Percentiles rank a stretch among this genome's conserved stretches.
These are phyloP conservation scores for Phytophthora meadii DNA, from an alignment of 352 stramenopile genomes.

Conservation along the genomic window DNA sequence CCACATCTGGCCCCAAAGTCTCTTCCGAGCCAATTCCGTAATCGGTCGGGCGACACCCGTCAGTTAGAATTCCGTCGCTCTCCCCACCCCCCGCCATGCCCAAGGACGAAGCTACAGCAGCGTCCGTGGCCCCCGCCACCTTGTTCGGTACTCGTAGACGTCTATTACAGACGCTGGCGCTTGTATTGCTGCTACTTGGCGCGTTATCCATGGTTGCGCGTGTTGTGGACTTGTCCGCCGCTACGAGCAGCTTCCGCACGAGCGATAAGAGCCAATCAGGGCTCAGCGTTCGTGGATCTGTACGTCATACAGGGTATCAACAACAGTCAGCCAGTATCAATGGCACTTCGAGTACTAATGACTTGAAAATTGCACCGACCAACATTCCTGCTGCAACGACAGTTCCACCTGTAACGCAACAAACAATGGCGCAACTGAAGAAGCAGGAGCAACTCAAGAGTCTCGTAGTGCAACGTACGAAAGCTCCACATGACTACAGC, in stretches of 20 bases:
- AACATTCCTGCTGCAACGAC: constrained; percentile 10
- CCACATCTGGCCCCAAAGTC: constrained; percentile 9
- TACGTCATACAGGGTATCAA: constrained; percentile 27
- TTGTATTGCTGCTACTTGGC: constrained; percentile 15
- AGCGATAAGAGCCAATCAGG: constrained; percentile 13
- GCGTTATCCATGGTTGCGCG: constrained; percentile 17
- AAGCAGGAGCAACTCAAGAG: constrained; percentile 22
- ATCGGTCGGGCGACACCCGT: not conserved
- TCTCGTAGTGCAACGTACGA: constrained; percentile 26
- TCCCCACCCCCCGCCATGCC: constrained; percentile 31
- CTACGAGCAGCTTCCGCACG: constrained; percentile 6
- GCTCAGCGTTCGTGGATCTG: constrained; percentile 20
- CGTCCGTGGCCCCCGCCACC: constrained; percentile 8
- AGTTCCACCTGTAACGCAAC: constrained; percentile 11
- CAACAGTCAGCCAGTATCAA: constrained; percentile 12
- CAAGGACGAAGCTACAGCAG: constrained; percentile 19
- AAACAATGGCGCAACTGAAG: constrained; percentile 24
- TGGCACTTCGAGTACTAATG: not conserved
- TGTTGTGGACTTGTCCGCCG: constrained; percentile 16
- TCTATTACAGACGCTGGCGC: constrained; percentile 15
- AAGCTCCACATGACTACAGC: constrained; percentile 36
- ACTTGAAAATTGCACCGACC: not conserved
- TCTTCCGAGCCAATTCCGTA: constrained; percentile 13
- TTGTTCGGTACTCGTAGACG: constrained; percentile 15
- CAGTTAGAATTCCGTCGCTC: constrained; percentile 34